Conservation (phyloP, 495 filamentous ascomycete species). For the Talaromyces stipitatus region DNA sequence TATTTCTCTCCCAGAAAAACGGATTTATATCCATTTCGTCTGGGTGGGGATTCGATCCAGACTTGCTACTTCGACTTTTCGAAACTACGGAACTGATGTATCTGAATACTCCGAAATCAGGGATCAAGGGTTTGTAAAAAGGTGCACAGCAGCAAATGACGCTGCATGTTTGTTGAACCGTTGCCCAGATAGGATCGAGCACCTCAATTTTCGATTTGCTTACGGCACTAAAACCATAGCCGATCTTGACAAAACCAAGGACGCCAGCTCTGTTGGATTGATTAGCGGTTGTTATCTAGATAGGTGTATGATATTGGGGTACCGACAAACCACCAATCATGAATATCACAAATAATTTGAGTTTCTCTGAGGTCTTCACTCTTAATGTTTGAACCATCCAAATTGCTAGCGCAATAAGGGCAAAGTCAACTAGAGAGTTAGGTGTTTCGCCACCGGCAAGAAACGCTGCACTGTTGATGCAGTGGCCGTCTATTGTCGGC, state of each 20-base stretch:
- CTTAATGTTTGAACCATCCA: slow-evolving; percentile 4
- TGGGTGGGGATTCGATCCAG: not conserved
- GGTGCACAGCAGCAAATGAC: slow-evolving; percentile 4
- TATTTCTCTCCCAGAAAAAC: not conserved
- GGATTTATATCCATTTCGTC: not conserved
- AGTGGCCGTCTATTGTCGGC: not conserved
- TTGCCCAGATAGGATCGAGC: slow-evolving; percentile 3
- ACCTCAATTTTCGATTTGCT: slow-evolving; percentile 1
- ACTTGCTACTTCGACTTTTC: not conserved
- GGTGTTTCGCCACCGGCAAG: slow-evolving; percentile 1
- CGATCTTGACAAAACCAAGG: slow-evolving; percentile 4
- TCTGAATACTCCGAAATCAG: not conserved
- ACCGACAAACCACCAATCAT: slow-evolving; percentile 1
- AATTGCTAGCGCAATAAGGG: slow-evolving; percentile 4
- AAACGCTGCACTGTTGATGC: slow-evolving; percentile 2
- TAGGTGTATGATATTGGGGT: not conserved
- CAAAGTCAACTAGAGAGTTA: slow-evolving; percentile 4
- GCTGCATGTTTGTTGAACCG: slow-evolving; percentile 4
- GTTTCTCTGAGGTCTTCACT: not conserved
- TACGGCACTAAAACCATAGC: not conserved
- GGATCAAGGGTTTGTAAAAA: not conserved
- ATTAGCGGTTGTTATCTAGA: not conserved
- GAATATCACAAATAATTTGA: slow-evolving; percentile 1
- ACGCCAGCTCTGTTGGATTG: not conserved
- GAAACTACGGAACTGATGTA: not conserved